Evolutionary conservation across 2,329 filamentous ascomycete genomes (phyloP).

Genomic region (Aspergillus puulaauensis): DNA sequence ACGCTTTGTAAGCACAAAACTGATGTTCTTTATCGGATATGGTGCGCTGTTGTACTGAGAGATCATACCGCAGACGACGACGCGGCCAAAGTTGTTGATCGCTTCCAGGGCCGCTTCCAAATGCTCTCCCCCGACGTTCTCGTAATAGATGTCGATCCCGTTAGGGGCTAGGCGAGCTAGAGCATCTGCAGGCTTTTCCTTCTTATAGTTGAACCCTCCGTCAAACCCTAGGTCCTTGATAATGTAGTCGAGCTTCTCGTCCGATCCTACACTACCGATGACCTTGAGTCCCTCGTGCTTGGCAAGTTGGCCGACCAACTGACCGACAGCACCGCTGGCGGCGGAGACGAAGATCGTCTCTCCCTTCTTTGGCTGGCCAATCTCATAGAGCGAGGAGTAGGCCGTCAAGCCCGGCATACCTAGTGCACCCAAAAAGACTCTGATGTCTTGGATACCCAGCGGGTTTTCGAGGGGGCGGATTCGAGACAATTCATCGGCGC

Average conservation of each 20-base stretch:
- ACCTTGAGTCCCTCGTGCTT: slow-evolving; percentile 78
- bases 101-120: slow-evolving; percentile 65
- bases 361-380: slow-evolving; percentile 71
- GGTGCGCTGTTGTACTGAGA: slow-evolving; percentile 72
- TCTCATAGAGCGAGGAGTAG: slow-evolving; percentile 71
- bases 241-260: slow-evolving; percentile 78
- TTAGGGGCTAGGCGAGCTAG: slow-evolving; percentile 70
- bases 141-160: slow-evolving; percentile 81
- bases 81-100: slow-evolving; percentile 66
- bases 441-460: slow-evolving; percentile 46
- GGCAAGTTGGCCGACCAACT: slow-evolving; percentile 78
- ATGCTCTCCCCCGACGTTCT: slow-evolving; percentile 76
- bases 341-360: slow-evolving; percentile 82
- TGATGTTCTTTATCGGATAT: slow-evolving; percentile 67
- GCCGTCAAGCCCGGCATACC: slow-evolving; percentile 78
- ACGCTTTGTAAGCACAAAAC: slow-evolving; percentile 65
- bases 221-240: slow-evolving; percentile 69
- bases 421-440: slow-evolving; percentile 70
- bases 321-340: slow-evolving; percentile 77
- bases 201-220: slow-evolving; percentile 85
- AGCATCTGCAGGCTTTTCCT: slow-evolving; percentile 67
- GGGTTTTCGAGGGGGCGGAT: slow-evolving; percentile 67
- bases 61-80: slow-evolving; percentile 68
- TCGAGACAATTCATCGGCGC: slow-evolving; percentile 43
- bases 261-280: slow-evolving; percentile 75